Evolutionary conservation across 345 rosid species (phyloP).

Genomic region (Abelmoschus esculentus): DNA sequence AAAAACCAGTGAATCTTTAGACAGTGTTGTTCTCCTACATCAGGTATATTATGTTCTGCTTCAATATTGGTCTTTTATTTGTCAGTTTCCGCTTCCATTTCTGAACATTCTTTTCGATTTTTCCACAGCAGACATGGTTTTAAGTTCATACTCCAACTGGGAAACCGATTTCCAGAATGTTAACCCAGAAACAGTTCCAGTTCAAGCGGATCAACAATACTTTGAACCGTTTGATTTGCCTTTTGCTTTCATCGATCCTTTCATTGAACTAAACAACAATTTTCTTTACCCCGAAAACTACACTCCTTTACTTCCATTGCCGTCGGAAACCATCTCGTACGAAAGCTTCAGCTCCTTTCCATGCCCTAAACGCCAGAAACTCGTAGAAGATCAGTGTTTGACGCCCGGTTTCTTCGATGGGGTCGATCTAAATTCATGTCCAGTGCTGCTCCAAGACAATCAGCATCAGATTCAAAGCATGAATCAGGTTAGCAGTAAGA

Average conservation of each 20-base stretch:
- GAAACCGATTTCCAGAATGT: not conserved
- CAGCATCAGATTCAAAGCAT: not conserved
- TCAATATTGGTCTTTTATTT: too few relatives aligned
- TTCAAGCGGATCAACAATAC: not conserved
- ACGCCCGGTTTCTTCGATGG: not conserved
- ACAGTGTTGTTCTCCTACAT: too few relatives aligned
- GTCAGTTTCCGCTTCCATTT: too few relatives aligned
- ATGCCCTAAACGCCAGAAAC: constrained; percentile 7
- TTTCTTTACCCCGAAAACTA: not conserved
- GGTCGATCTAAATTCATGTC: not conserved
- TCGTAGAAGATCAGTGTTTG: not conserved
- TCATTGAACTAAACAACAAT: not conserved
- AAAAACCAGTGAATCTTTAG: too few relatives aligned
- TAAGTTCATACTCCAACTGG: constrained; percentile 1
- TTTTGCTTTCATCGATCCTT: constrained; percentile 9
- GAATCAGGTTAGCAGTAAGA: constrained; percentile 12
- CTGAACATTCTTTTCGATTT: too few relatives aligned
- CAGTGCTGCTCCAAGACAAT: not conserved
- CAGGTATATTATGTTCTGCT: too few relatives aligned
- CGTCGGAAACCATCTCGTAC: not conserved
- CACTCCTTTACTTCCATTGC: not conserved
- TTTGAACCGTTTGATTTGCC: not conserved
- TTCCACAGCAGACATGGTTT: not conserved
- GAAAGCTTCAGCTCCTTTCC: not conserved
- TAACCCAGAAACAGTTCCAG: not conserved